Evolutionary conservation across 2,329 filamentous ascomycete species (phyloP), one percentile per base, ranked within the genome.

Genomic region (Trichophyton rubrum): DNA sequence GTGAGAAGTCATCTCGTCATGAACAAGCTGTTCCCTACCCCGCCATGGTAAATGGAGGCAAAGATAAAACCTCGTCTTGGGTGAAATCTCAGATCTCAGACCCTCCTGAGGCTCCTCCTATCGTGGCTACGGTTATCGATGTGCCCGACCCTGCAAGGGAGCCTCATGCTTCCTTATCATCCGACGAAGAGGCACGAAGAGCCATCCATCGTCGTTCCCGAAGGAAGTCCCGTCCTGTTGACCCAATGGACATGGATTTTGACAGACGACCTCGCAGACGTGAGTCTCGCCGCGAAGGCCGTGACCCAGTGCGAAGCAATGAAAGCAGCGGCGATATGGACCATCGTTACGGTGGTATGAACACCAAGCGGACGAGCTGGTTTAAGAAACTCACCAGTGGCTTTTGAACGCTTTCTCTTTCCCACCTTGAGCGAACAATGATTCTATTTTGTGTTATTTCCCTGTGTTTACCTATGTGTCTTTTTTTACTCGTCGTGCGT

Each of bases 61-160:
- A 74, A 65, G 75, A 79, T 59, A 79, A 79, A 66, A 79, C 76
- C 38, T 77, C 76, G 6, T 78, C 75, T 5, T 80, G 78, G 78
- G 72, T 80, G 6, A 71, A 79, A 62, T 77, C 75, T 1, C 77
- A 78, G 65, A 69, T 72, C 7, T 73, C 72, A 27, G 77, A 79
- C 20, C 77, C 77, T 15, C 77, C 78, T 0, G 77, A 78, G 59
- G 71, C 75, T 7, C 78, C 77, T 2, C 76, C 73, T 30, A 69
- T 79, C 15, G 72, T 77, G 8, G 72, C 71, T 2, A 79, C 77
- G 7, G 73, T 80, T 22, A 64, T 79, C 20, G 78, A 79, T 58
- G 62, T 72, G 56, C 73, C 71, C 1, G 69, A 67, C 3, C 66
- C 68, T 0, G 67, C 61, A 2, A 68, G 67, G 30, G 68, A 63